phyloP scores from a whole-genome alignment of 2,329 filamentous ascomycete genomes.

The Beauveria pseudobassiana region DNA sequence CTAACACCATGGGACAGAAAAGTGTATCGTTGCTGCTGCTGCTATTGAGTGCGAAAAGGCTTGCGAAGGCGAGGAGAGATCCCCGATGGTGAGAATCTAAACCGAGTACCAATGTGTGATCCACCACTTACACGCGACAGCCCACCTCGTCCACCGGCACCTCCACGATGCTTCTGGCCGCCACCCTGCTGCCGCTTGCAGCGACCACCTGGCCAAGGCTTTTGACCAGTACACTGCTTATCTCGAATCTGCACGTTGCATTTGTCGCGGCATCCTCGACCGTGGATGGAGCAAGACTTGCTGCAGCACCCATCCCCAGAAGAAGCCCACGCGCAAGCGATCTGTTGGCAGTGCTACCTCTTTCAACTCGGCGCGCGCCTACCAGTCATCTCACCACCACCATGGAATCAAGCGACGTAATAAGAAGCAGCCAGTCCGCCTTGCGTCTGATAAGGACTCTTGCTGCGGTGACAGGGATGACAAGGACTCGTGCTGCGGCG shows the following conservation, averaged over 20 bases:
- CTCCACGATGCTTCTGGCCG: constrained; percentile 21
- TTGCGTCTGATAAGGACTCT: constrained; percentile 8
- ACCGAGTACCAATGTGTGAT: too few relatives aligned
- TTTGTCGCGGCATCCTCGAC: constrained; percentile 28
- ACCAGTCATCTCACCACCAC: constrained; percentile 15
- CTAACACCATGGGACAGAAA: constrained; percentile 16
- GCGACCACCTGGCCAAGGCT: constrained; percentile 24
- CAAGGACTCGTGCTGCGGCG: constrained; percentile 13
- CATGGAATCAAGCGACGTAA: constrained; percentile 17
- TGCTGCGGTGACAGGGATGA: constrained; percentile 4
- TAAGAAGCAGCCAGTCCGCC: constrained; percentile 9
- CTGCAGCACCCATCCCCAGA: constrained; percentile 17
- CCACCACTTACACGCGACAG: constrained; percentile 13
- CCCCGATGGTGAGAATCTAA: constrained; percentile 3
- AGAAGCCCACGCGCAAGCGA: not conserved
- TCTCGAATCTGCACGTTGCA: constrained; percentile 30
- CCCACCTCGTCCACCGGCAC: constrained; percentile 15
- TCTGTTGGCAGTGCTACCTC: not conserved
- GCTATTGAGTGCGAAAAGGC: constrained; percentile 24
- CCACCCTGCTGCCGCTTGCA: constrained; percentile 22
- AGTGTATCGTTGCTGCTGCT: constrained; percentile 24
- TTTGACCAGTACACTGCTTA: constrained; percentile 28
- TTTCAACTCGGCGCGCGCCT: not conserved
- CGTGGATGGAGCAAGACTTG: constrained; percentile 20
- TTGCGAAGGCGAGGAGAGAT: constrained; percentile 19